A percentile compares a stretch with the other conserved stretches of the same genome.
phyloP scores from a whole-genome alignment of 441 rosid genomes.

The Arabidopsis lyrata region DNA sequence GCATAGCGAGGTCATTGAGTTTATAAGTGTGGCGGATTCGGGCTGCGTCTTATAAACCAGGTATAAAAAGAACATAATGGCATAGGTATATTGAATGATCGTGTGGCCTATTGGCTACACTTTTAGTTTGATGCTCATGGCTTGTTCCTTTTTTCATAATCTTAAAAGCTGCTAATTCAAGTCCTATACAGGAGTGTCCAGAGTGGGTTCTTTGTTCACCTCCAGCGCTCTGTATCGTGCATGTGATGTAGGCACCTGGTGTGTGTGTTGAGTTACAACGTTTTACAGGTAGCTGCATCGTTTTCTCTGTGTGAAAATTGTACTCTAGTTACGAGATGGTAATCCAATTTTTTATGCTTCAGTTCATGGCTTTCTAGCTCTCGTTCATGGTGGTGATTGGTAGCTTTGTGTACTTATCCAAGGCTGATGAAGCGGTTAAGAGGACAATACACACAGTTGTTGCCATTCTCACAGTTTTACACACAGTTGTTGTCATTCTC shows the following conservation, averaged over 20 bases:
- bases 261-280: constrained; percentile 79
- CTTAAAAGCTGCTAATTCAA: constrained; percentile 17
- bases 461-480: too few relatives aligned
- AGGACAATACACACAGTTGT: constrained; percentile 68
- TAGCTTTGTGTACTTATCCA: constrained; percentile 84
- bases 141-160: too few relatives aligned
- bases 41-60: too few relatives aligned
- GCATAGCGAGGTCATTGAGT: too few relatives aligned
- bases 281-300: constrained; percentile 71
- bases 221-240: constrained; percentile 97
- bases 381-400: constrained; percentile 98
- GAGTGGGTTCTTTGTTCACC: constrained; percentile 95
- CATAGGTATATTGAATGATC: too few relatives aligned
- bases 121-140: too few relatives aligned
- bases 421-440: constrained; percentile 73
- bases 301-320: constrained; percentile 18
- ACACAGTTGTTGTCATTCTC: constrained; percentile 79
- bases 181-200: constrained; percentile 74
- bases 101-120: too few relatives aligned
- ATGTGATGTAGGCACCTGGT: constrained; percentile 91
- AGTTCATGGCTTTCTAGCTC: constrained; percentile 99
- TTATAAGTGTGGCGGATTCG: too few relatives aligned
- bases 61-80: too few relatives aligned
- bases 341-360: constrained; percentile 45
- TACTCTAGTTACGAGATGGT: constrained; percentile 34